A percentile compares a stretch with the other conserved stretches of the same genome.
Conservation (phyloP, 164 flowering plant genomes). For the Vitis rupestris region DNA sequence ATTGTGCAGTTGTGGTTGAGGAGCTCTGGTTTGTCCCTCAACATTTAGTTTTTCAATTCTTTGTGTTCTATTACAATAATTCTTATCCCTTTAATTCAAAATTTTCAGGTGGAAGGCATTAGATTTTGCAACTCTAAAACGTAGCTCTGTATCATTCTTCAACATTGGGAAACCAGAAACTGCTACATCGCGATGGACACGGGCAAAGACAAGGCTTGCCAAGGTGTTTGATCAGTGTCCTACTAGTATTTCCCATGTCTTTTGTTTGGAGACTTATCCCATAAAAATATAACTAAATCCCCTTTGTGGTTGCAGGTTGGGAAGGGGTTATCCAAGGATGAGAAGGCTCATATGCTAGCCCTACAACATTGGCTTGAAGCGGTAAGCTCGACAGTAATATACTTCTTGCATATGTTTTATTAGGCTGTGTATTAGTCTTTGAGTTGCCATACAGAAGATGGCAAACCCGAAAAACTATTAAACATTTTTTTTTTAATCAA, state of each 20-base stretch:
- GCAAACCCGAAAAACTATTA: no score
- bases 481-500: no score
- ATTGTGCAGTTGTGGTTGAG: slow-evolving; percentile 50
- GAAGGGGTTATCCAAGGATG: slow-evolving; percentile 50
- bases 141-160: slow-evolving; percentile 41
- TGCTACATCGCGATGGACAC: slow-evolving; percentile 37
- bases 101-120: slow-evolving; percentile 48
- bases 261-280: neutral
- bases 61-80: neutral
- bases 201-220: slow-evolving; percentile 44
- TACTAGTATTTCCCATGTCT: neutral
- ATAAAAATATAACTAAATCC: neutral
- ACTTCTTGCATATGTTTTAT: no score
- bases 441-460: no score
- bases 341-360: slow-evolving; percentile 57
- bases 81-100: neutral
- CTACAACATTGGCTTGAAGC: slow-evolving; percentile 67
- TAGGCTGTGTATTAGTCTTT: no score
- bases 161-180: slow-evolving; percentile 38
- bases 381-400: slow-evolving; percentile 26
- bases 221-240: slow-evolving; percentile 23
- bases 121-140: slow-evolving; percentile 45
- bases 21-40: slow-evolving; percentile 40
- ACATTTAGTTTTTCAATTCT: neutral
- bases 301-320: slow-evolving; percentile 36